Base-by-base conservation (phyloP, 345 rosid species). In the Excoecaria cochinchinensis region DNA sequence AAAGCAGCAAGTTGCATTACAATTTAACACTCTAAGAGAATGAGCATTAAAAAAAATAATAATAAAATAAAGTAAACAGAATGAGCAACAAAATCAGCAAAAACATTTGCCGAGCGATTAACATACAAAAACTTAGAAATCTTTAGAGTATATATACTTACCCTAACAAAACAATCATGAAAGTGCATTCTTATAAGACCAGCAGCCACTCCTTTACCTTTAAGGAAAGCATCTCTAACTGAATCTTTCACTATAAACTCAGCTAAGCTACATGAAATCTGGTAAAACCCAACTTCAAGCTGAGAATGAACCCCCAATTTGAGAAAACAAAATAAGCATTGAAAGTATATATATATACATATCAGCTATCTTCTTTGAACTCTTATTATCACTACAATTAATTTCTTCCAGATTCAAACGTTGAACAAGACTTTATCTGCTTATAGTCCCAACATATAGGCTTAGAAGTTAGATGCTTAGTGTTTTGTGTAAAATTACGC, bases 141-240 rank as follows among this genome's bases (percentile, higher is more conserved):
- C 12, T 11, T 3, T 21, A 31, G 31, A 0, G 0, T 24, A 17
- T 7, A 1, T 3, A 17, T 1, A 71, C 84, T 75, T 57, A 86
- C 90, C 83, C 89, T 74, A 55, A 85, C 86, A 74, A 89, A 87
- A 72, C 91, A 89, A 55, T 89, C 93, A 38, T 86, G 93, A 73
- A 89, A 87, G 73, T 86, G 87, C 90, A 89, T 76, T 79, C 90
- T 76, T 55, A 87, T 72, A 9, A 89, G 85, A 19, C 85, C 89
- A 24, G 91, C 84, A 62, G 84, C 87, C 5, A 87, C 44, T 19
- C 89, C 91, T 63, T 0, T 74, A 66, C 87, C 81, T 58, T 47
- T 78, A 2, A 3, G 1, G 53, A 86, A 65, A 50, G 57, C 89
- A 69, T 84, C 73, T 50, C 39, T 64, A 72, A 87, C 89, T 22